Percentiles rank a stretch among this genome's conserved stretches.
phyloP scores from a whole-genome alignment of 2,329 filamentous ascomycete species.

The Dryadomyces sulphureus region DNA sequence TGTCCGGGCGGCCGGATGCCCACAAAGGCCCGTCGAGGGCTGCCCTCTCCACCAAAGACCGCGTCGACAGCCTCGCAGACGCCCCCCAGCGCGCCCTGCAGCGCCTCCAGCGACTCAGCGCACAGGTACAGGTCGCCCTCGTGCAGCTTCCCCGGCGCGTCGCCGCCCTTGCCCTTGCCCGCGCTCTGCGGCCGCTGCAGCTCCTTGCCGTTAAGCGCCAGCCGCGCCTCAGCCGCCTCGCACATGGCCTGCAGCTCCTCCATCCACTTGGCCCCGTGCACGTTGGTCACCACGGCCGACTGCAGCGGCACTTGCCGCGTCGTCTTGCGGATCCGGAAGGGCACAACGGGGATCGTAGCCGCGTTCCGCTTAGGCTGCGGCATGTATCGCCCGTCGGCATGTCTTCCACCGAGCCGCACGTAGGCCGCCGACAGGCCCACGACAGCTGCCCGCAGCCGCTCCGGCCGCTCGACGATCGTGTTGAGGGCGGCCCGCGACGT shows the following conservation, averaged over 20 bases:
- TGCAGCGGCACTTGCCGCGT: constrained; percentile 54
- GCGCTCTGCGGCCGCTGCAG: constrained; percentile 51
- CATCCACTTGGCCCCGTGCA: constrained; percentile 91
- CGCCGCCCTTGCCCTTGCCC: constrained; percentile 16
- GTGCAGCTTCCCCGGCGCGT: constrained; percentile 46
- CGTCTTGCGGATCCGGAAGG: constrained; percentile 78
- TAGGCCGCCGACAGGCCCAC: constrained; percentile 78
- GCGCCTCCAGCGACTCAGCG: constrained; percentile 67
- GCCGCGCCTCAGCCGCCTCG: constrained; percentile 58
- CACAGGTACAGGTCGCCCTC: constrained; percentile 87
- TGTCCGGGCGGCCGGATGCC: constrained; percentile 87
- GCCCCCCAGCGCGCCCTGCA: constrained; percentile 83
- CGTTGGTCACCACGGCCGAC: constrained; percentile 69
- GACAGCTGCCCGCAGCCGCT: constrained; percentile 72
- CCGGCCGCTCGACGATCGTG: constrained; percentile 85
- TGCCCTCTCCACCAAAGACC: constrained; percentile 41
- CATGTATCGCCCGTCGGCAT: constrained; percentile 55
- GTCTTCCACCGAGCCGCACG: constrained; percentile 71
- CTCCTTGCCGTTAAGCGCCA: constrained; percentile 67
- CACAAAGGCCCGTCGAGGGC: constrained; percentile 53
- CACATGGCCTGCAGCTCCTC: constrained; percentile 79
- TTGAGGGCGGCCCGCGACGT: constrained; percentile 55
- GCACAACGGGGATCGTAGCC: constrained; percentile 40
- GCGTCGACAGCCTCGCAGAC: constrained; percentile 86
- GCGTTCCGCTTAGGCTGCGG: constrained; percentile 48